Evolutionary conservation across 257 asterid species (phyloP), one percentile per base, ranked within the genome.

Genomic region (Solanum appendiculatum): DNA sequence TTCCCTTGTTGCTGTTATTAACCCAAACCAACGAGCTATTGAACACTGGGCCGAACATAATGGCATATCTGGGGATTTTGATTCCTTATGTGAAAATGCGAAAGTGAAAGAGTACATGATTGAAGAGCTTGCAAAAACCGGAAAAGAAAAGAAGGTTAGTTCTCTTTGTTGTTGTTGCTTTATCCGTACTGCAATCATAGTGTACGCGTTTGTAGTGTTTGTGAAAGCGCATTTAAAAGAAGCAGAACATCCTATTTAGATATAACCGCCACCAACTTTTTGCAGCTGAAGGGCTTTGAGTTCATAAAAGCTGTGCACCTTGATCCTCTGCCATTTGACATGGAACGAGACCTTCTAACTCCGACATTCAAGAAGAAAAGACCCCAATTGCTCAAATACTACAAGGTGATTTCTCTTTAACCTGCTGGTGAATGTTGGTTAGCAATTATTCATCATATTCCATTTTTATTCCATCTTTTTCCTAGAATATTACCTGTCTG

Each of bases 281-380:
- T 87, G 90, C 99, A 97, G 99, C 87, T 97, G 91, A 95, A 95
- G 93, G 99, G 99, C 63, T 97, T 95, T 87, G 99, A 97, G 78
- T 86, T 91, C 88, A 90, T 97, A 63, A 95, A 90, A 92, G 97
- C 94, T 3, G 93, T 94, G 87, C 99, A 97, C 92, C 97, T 97
- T 86, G 99, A 97, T 86, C 98, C 99, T 15, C 92, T 91, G 74
- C 98, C 98, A 31, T 95, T 97, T 84, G 98, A 95, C 92, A 94
- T 94, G 94, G 99, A 97, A 78, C 95, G 97, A 7, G 99, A 94
- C 91, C 98, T 97, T 84, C 92, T 97, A 72, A 97, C 99, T 0
- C 99, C 99, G 13, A 94, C 98, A 64, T 97, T 94, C 91, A 97
- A 97, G 94, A 94, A 91, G 93, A 97, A 95, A 90, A 94, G 99